These are phyloP conservation scores for Phytophthora hibernalis DNA, from an alignment of 352 stramenopile genomes.

Conservation along the genomic window DNA sequence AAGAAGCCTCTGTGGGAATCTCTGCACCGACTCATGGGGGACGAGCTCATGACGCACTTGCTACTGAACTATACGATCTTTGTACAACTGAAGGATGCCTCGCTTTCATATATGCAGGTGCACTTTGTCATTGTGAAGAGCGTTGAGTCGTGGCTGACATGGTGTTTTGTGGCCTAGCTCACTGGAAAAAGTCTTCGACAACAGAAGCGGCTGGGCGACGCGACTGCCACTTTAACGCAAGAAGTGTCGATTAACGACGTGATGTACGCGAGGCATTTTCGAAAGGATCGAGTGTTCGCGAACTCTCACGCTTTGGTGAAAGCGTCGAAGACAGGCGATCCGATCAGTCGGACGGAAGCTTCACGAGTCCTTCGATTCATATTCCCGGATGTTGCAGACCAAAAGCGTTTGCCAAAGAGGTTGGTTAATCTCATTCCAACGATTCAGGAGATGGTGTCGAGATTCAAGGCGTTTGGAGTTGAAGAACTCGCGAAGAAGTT, in stretches of 20 bases:
- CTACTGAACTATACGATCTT: constrained; percentile 72
- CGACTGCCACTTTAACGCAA: constrained; percentile 3
- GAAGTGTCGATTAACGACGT: constrained; percentile 66
- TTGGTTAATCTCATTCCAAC: constrained; percentile 69
- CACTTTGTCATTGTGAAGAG: constrained; percentile 13
- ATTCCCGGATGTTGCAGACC: constrained; percentile 35
- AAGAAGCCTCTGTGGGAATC: constrained; percentile 62
- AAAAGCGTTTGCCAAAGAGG: constrained; percentile 63
- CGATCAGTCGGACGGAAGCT: constrained; percentile 45
- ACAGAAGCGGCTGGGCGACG: constrained; percentile 11
- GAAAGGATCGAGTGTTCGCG: constrained; percentile 43
- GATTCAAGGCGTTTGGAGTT: constrained; percentile 47
- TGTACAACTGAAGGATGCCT: constrained; percentile 37
- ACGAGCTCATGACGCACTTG: constrained; percentile 73
- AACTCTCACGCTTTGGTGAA: constrained; percentile 44
- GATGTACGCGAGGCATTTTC: constrained; percentile 62
- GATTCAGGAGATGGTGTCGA: constrained; percentile 53
- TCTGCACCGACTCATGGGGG: constrained; percentile 65
- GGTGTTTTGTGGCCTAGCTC: constrained; percentile 29
- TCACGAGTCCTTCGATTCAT: constrained; percentile 56
- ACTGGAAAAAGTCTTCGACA: constrained; percentile 62
- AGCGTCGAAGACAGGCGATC: constrained; percentile 35
- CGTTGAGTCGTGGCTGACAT: neutral
- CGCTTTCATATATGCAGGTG: constrained; percentile 62
- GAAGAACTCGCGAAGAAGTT: constrained; percentile 42